These are phyloP conservation scores for Pseudevernia furfuracea DNA, from an alignment of 495 filamentous ascomycete genomes.

Conservation along the genomic window DNA sequence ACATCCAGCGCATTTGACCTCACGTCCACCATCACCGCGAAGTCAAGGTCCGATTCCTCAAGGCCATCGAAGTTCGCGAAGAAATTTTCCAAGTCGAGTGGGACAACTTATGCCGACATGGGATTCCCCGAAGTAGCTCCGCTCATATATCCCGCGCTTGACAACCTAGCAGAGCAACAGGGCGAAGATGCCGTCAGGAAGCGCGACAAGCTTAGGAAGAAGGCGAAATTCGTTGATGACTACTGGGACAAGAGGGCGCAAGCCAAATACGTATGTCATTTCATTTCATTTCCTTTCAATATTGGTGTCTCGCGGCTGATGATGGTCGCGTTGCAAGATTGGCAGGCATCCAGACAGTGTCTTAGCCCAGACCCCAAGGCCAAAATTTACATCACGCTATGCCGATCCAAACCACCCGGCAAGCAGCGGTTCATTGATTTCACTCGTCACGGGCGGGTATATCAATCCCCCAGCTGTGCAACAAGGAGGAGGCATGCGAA, in stretches of 20 bases:
- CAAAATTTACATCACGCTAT: slow-evolving; percentile 42
- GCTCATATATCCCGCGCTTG: slow-evolving; percentile 42
- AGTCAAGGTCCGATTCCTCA: not conserved
- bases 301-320: no score
- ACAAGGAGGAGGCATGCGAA: not conserved
- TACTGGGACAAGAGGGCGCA: slow-evolving; percentile 42
- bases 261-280: slow-evolving; percentile 51
- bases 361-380: slow-evolving; percentile 24
- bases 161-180: slow-evolving; percentile 23
- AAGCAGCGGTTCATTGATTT: slow-evolving; percentile 36
- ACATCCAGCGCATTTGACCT: slow-evolving; percentile 32
- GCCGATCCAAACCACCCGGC: slow-evolving; percentile 49
- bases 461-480: not conserved
- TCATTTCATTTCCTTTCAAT: no score
- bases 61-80: slow-evolving; percentile 20
- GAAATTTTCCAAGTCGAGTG: slow-evolving; percentile 32
- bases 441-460: slow-evolving; percentile 11
- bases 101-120: slow-evolving; percentile 33
- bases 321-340: no score
- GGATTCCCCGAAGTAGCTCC: slow-evolving; percentile 42
- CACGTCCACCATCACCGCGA: slow-evolving; percentile 24
- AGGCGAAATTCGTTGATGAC: slow-evolving; percentile 34
- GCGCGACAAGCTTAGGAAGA: slow-evolving; percentile 19
- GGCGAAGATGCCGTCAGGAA: slow-evolving; percentile 1
- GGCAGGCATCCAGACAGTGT: slow-evolving; percentile 31